These are phyloP conservation scores for Royoungia palumana DNA, from an alignment of 768 basidiomycete species.

Conservation along the genomic window DNA sequence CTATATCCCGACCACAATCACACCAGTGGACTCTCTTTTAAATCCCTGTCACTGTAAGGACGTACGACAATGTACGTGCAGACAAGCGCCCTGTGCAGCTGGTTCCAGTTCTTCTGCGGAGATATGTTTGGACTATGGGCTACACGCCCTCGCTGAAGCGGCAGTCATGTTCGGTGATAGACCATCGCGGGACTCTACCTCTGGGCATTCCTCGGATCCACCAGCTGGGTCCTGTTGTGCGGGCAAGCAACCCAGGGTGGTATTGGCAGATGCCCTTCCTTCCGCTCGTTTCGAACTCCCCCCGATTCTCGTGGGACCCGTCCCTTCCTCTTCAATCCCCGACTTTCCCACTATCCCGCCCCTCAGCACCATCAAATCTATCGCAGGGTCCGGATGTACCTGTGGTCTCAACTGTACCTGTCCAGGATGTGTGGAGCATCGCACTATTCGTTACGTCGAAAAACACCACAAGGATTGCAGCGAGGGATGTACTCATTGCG, in stretches of 20 bases:
- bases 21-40: conserved; percentile 54
- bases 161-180: conserved; percentile 25
- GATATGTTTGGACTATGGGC: conserved; percentile 14
- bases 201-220: conserved; percentile 4
- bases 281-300: conserved; percentile 42
- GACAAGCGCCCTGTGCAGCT: conserved; percentile 4
- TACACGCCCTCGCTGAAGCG: conserved; percentile 38
- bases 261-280: not conserved
- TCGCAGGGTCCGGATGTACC: conserved; percentile 68
- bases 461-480: conserved; percentile 36
- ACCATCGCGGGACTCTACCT: conserved; percentile 3
- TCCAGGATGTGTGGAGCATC: conserved; percentile 71
- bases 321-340: conserved; percentile 30
- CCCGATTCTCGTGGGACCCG: conserved; percentile 39
- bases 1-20: conserved; percentile 1
- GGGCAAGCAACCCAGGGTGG: not conserved
- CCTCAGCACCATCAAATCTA: conserved; percentile 52
- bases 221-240: conserved; percentile 23
- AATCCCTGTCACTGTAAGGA: conserved; percentile 64
- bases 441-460: conserved; percentile 47
- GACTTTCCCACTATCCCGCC: conserved; percentile 59
- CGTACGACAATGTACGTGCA: conserved; percentile 55
- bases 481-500: conserved; percentile 58
- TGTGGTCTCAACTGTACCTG: conserved; percentile 69
- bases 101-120: conserved; percentile 3